Evolutionary conservation across 225 moss, liverwort and hornwort species (phyloP).

Genomic region (Physcomitrellopsis africana): DNA sequence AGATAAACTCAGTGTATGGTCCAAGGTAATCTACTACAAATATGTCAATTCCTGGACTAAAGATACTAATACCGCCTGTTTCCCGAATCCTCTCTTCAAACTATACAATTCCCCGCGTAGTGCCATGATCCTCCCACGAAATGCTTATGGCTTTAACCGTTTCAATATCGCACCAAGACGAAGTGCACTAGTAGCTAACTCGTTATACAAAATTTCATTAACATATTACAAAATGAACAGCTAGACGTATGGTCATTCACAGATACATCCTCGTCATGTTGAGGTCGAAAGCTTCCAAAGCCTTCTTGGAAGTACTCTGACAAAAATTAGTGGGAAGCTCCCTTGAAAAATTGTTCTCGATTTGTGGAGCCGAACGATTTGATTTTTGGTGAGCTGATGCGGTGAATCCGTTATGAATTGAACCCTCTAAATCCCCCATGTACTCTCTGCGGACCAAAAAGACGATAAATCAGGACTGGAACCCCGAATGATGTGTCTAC

Average conservation of each 20-base stretch:
- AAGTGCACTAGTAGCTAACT: conserved; percentile 27
- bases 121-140: conserved; percentile 1
- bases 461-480: conserved; percentile 24
- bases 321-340: conserved; percentile 57
- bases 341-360: conserved; percentile 28
- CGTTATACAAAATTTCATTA: conserved; percentile 33
- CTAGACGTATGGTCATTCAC: conserved; percentile 30
- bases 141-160: background rate
- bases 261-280: conserved; percentile 62
- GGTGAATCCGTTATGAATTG: conserved; percentile 19
- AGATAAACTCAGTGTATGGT: background rate
- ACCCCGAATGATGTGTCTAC: background rate
- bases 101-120: conserved; percentile 39
- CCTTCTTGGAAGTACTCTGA: conserved; percentile 61
- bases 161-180: conserved; percentile 19
- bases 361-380: conserved; percentile 25
- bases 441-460: conserved; percentile 41
- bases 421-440: conserved; percentile 12
- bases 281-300: conserved; percentile 61
- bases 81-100: conserved; percentile 30
- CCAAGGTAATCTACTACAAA: background rate
- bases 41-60: background rate
- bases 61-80: background rate
- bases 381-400: background rate
- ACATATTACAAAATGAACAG: conserved; percentile 37